These are phyloP conservation scores for Marasmius sp. DNA, from an alignment of 1,284 basidiomycete species.

Conservation along the genomic window DNA sequence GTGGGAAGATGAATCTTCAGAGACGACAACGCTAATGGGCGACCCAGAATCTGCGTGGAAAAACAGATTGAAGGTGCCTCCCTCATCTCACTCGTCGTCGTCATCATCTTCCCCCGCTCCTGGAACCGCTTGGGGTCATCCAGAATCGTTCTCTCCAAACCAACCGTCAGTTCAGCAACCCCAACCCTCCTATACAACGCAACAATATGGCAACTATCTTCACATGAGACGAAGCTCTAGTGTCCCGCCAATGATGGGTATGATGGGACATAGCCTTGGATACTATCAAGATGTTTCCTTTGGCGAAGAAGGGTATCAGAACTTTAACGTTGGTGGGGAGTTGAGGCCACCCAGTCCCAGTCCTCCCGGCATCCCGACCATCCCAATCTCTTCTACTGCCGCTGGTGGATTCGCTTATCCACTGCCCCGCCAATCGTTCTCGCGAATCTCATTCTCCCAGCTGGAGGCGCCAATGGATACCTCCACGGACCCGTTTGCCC, in stretches of 20 bases:
- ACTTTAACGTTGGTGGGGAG: neutral
- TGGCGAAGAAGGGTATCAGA: neutral
- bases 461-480: neutral
- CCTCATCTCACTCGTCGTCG: neutral
- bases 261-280: neutral
- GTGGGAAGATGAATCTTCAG: neutral
- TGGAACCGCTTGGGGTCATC: constrained; percentile 9
- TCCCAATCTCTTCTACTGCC: neutral
- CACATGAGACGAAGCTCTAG: neutral
- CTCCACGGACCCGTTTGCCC: constrained; percentile 18
- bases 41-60: neutral
- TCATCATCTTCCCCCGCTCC: constrained; percentile 18
- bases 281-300: neutral
- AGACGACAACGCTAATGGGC: neutral
- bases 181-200: constrained; percentile 25
- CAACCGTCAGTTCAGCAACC: constrained; percentile 32
- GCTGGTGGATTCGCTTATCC: neutral
- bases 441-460: neutral
- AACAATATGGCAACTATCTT: neutral
- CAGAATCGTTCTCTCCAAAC: constrained; percentile 18
- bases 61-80: neutral
- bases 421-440: neutral
- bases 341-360: neutral
- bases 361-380: neutral
- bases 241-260: neutral